Evolutionary conservation across 208 protist genomes (phyloP), one percentile per base, ranked within the genome.

Genomic region (Trypanosoma brucei): DNA sequence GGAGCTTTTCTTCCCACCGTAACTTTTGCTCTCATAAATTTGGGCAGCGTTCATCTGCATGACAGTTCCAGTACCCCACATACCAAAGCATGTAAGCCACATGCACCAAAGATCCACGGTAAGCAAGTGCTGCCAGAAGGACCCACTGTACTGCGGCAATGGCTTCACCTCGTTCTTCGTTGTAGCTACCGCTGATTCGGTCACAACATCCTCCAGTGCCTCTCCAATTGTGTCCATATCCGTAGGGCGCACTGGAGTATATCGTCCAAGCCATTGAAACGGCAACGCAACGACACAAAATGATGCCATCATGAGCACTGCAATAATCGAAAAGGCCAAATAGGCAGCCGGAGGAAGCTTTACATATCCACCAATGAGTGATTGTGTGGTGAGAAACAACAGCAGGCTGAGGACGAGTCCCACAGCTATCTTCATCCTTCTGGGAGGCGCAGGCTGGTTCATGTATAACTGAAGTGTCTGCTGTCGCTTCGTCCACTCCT

Each of bases 1-100:
- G 7, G 67, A 62, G 34, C 68, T 59, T 14, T 81, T 58, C 45
- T 74, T 78, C 6, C 44, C 63, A 40, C 78, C 80, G 37, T 78
- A 52, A 72, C 81, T 88, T 22, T 64, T 81, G 36, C 78, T 86
- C 53, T 70, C 71, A 59, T 89, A 92, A 49, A 92, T 80, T 62
- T 89, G 83, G 8, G 82, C 78, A 2, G 83, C 76, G 60, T 92
- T 92, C 73, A 86, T 81, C 38, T 79, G 59, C 70, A 92, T 86
- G 52, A 92, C 80, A 3, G 74, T 79, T 22, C 71, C 80, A 6
- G 80, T 88, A 44, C 85, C 85, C 81, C 81, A 86, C 76, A 86
- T 72, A 53, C 81, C 81, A 45, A 88, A 88, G 67, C 75, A 87
- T 38, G 63, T 66, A 4, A 86, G 31, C 79, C 81, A 88, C 65